Evolutionary conservation across 805 yeast genomes (phyloP).

Genomic region (Lipomyces yamanashiensis): DNA sequence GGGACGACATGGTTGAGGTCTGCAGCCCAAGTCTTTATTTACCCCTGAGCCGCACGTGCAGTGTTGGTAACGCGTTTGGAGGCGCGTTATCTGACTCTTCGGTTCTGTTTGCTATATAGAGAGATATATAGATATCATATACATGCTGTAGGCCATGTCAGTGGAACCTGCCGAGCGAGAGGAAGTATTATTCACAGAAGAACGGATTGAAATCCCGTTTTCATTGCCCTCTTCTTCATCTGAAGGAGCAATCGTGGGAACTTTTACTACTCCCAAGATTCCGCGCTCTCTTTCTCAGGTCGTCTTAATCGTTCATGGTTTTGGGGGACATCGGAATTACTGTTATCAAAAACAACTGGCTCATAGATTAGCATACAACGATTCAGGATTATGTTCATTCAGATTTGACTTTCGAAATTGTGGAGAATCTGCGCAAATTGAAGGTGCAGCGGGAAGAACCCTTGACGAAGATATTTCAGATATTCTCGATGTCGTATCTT

Average conservation of each 20-base stretch:
- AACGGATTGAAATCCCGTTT: slow-evolving; percentile 18
- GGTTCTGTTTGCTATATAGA: background rate
- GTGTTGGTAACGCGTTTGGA: background rate
- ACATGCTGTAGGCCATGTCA: background rate
- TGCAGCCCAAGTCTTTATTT: background rate
- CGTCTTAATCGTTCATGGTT: slow-evolving; percentile 72
- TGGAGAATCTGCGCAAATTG: slow-evolving; percentile 70
- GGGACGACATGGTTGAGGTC: background rate
- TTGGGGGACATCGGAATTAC: slow-evolving; percentile 81
- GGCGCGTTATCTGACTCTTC: background rate
- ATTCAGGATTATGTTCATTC: slow-evolving; percentile 64
- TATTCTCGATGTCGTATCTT: slow-evolving; percentile 54
- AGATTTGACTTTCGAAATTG: slow-evolving; percentile 87
- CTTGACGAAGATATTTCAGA: slow-evolving; percentile 72
- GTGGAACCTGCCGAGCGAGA: background rate
- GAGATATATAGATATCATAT: background rate
- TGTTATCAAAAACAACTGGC: slow-evolving; percentile 73
- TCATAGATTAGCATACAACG: slow-evolving; percentile 54
- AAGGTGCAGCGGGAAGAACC: slow-evolving; percentile 49
- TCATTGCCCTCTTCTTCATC: slow-evolving; percentile 23
- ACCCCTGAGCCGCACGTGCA: background rate
- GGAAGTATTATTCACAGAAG: slow-evolving; percentile 4
- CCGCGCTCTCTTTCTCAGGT: slow-evolving; percentile 48
- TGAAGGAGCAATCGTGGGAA: slow-evolving; percentile 23
- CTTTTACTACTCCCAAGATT: slow-evolving; percentile 18